Evolutionary conservation across 2,329 filamentous ascomycete species (phyloP).

Genomic region (Chaetothyriales sp.): DNA sequence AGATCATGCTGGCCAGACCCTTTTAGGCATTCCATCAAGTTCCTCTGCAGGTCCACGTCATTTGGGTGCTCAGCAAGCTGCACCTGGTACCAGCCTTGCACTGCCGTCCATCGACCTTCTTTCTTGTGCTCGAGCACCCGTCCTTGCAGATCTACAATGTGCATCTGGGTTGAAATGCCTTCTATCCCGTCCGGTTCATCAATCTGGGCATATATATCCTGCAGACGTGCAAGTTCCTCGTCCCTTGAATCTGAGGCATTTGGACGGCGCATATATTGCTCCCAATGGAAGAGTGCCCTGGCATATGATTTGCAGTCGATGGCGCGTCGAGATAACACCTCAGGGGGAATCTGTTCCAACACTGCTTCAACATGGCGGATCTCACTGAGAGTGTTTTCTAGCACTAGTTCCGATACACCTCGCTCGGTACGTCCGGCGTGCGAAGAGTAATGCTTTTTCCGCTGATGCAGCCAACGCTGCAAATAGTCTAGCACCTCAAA

Average conservation of each 20-base stretch:
- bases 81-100: slow-evolving; percentile 95
- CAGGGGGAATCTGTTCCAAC: slow-evolving; percentile 51
- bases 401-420: slow-evolving; percentile 7
- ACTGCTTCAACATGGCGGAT: slow-evolving; percentile 57
- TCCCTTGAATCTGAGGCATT: slow-evolving; percentile 30
- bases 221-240: slow-evolving; percentile 56
- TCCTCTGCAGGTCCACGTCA: slow-evolving; percentile 62
- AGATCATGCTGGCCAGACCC: slow-evolving; percentile 93
- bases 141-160: slow-evolving; percentile 78
- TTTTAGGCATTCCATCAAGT: slow-evolving; percentile 74
- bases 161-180: slow-evolving; percentile 76
- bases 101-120: slow-evolving; percentile 81
- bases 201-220: slow-evolving; percentile 92
- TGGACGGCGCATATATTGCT: slow-evolving; percentile 59
- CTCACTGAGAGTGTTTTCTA: slow-evolving; percentile 20
- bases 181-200: slow-evolving; percentile 95
- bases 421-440: slow-evolving; percentile 8
- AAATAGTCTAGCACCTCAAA: slow-evolving; percentile 86
- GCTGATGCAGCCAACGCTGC: slow-evolving; percentile 75
- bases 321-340: slow-evolving; percentile 64
- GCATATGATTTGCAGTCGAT: slow-evolving; percentile 91
- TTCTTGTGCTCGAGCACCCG: slow-evolving; percentile 87
- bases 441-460: slow-evolving; percentile 35
- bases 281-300: slow-evolving; percentile 82
- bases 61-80: slow-evolving; percentile 65